phyloP scores from a whole-genome alignment of 2,329 filamentous ascomycete genomes.

The Fusarium sp. region DNA sequence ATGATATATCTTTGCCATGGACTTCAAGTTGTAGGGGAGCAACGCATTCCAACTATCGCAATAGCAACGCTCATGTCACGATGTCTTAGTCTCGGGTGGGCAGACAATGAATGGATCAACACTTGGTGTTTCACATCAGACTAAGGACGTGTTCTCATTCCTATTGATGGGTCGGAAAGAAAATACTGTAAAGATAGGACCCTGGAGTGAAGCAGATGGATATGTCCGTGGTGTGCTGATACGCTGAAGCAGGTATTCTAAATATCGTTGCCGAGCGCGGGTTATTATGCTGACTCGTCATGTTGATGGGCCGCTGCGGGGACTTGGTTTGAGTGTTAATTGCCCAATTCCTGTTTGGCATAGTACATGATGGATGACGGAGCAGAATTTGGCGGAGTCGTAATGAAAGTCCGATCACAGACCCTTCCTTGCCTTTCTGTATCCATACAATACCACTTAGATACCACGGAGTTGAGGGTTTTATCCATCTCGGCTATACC shows the following conservation, averaged over 20 bases:
- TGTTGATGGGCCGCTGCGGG: slow-evolving; percentile 10
- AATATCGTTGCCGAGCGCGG: slow-evolving; percentile 20
- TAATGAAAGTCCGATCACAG: slow-evolving; percentile 23
- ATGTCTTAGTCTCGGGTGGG: slow-evolving; percentile 39
- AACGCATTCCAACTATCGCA: slow-evolving; percentile 52
- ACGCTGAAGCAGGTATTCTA: slow-evolving; percentile 13
- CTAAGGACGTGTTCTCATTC: slow-evolving; percentile 34
- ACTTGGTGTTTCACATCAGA: slow-evolving; percentile 33
- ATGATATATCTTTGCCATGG: slow-evolving; percentile 40
- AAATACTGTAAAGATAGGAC: not conserved
- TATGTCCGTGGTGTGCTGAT: slow-evolving; percentile 3
- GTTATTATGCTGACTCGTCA: not conserved
- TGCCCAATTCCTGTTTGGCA: slow-evolving; percentile 11
- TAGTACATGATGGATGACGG: slow-evolving; percentile 19
- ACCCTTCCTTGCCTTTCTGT: not conserved
- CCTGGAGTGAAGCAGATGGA: slow-evolving; percentile 2
- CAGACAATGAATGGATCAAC: slow-evolving; percentile 31
- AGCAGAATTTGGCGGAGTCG: slow-evolving; percentile 29
- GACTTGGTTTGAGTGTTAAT: slow-evolving; percentile 5
- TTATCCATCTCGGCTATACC: not conserved
- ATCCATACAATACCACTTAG: no score
- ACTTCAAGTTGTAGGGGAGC: slow-evolving; percentile 47
- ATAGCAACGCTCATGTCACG: slow-evolving; percentile 39
- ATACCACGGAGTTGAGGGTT: no score
- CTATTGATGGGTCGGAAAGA: not conserved